Conservation (phyloP, 495 filamentous ascomycete species). For the Xylaria sp. region DNA sequence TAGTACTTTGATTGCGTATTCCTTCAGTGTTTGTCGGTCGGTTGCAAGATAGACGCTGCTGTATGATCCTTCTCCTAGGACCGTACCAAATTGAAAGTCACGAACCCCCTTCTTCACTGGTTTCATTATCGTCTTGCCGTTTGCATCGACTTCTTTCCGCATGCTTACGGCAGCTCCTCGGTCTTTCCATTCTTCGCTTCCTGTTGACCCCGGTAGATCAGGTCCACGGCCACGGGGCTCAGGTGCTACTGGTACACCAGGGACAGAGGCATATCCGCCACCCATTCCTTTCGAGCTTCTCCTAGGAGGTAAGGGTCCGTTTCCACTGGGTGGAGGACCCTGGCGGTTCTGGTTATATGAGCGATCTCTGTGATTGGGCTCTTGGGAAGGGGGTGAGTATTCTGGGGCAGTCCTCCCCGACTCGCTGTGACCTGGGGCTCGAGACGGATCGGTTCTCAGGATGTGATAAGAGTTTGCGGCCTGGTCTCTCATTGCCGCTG, state of each 20-base stretch:
- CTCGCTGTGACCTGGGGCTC: conserved; percentile 63
- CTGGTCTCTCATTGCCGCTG: conserved; percentile 44
- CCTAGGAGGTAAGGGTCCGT: conserved; percentile 67
- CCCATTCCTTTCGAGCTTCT: conserved; percentile 71
- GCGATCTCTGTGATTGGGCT: conserved; percentile 74
- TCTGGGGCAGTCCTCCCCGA: conserved; percentile 63
- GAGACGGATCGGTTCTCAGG: conserved; percentile 70
- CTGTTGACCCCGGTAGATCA: conserved; percentile 70
- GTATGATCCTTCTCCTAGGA: conserved; percentile 96
- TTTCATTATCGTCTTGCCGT: conserved; percentile 80
- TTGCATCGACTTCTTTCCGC: conserved; percentile 80
- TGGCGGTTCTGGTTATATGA: conserved; percentile 66
- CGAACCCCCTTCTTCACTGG: conserved; percentile 95
- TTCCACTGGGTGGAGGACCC: conserved; percentile 55
- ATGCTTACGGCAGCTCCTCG: conserved; percentile 83
- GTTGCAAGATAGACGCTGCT: conserved; percentile 95
- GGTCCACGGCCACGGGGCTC: conserved; percentile 60
- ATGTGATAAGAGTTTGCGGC: conserved; percentile 54
- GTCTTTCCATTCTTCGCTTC: conserved; percentile 95
- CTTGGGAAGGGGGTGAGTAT: conserved; percentile 69
- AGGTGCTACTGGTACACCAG: conserved; percentile 45
- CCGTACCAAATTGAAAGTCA: conserved; percentile 93
- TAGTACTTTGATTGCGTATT: conserved; percentile 98
- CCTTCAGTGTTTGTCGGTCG: conserved; percentile 91
- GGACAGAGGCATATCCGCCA: conserved; percentile 53